Evolutionary conservation across 805 yeast species (phyloP).

Genomic region (Candida caryicola): DNA sequence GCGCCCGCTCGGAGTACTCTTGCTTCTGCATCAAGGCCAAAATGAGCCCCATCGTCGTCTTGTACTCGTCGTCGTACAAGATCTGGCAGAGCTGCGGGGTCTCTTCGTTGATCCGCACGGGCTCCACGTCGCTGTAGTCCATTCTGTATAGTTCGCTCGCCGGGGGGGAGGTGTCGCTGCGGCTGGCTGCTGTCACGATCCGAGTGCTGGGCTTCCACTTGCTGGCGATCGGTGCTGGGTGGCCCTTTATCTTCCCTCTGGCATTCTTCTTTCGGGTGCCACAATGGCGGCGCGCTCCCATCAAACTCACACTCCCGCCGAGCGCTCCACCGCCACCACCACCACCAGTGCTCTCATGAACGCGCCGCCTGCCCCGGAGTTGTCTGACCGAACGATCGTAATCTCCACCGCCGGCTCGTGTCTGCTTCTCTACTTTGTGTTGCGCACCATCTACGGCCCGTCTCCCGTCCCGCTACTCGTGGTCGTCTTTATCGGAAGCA

Average conservation of each 20-base stretch:
- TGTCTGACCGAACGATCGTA: slow-evolving; percentile 19
- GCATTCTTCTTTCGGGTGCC: no score
- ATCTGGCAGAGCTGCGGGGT: slow-evolving; percentile 57
- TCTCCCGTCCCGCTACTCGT: slow-evolving; percentile 28
- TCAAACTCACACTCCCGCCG: no score
- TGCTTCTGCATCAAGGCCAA: slow-evolving; percentile 55
- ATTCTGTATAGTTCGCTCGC: neutral
- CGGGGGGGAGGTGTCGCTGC: neutral
- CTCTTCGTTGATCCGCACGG: slow-evolving; percentile 41
- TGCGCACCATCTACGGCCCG: slow-evolving; percentile 15
- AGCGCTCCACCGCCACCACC: no score
- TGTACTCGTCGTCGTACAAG: slow-evolving; percentile 71
- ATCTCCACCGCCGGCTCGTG: slow-evolving; percentile 15
- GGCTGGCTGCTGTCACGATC: neutral
- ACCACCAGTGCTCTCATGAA: no score
- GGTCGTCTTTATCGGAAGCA: slow-evolving; percentile 28
- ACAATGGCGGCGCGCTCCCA: no score
- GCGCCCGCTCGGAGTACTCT: slow-evolving; percentile 71
- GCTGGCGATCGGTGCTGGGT: neutral
- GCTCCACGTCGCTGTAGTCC: slow-evolving; percentile 37
- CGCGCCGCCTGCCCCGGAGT: neutral
- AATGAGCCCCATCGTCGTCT: slow-evolving; percentile 55
- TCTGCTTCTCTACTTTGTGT: slow-evolving; percentile 17
- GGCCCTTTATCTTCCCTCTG: no score
- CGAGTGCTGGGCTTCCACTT: neutral